These are phyloP conservation scores for Suillus spraguei DNA, from an alignment of 768 basidiomycete species.

Conservation along the genomic window DNA sequence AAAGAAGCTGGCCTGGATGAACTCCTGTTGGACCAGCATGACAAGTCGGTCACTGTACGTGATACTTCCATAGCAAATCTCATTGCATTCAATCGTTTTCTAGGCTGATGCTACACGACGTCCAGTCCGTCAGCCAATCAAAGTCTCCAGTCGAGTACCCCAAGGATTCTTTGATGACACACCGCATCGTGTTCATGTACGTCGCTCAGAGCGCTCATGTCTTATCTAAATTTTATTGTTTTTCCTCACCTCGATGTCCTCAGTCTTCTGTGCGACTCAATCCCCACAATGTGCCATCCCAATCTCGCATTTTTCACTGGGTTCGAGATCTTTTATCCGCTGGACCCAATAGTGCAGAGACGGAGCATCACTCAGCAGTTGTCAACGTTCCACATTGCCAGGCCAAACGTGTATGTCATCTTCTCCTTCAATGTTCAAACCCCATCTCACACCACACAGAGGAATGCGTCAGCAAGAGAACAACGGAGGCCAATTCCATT, in stretches of 20 bases:
- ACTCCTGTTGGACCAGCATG: background rate
- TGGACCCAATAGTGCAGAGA: too few species aligned
- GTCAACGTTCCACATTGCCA: too few species aligned
- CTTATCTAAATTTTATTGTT: too few species aligned
- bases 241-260: background rate
- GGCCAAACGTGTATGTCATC: too few species aligned
- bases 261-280: background rate
- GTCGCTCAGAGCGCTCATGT: too few species aligned
- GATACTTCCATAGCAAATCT: background rate
- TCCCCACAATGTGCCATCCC: too few species aligned
- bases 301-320: too few species aligned
- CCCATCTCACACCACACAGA: background rate
- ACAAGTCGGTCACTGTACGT: background rate
- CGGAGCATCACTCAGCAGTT: too few species aligned
- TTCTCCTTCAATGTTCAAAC: too few species aligned
- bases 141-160: background rate
- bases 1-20: background rate
- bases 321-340: too few species aligned
- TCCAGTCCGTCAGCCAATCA: background rate
- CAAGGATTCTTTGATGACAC: background rate
- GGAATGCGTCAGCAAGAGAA: background rate
- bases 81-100: background rate
- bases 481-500: too few species aligned
- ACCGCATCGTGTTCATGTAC: background rate
- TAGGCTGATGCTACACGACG: background rate